Base-by-base conservation (phyloP, 2,329 filamentous ascomycete species). In the Fusarium pseudonygamai region DNA sequence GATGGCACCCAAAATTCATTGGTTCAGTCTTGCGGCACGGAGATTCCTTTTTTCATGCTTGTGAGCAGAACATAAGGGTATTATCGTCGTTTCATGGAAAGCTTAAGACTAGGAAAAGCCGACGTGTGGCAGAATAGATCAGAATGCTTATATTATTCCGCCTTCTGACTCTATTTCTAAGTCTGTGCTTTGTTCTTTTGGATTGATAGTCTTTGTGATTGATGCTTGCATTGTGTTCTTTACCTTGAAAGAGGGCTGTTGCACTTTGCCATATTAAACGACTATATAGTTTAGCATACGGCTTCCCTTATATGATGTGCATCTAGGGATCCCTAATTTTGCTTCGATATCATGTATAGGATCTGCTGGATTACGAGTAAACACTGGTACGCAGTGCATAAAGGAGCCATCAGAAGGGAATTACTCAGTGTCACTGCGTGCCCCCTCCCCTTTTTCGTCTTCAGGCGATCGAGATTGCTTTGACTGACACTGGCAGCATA, bases 341-440 rank as follows among this genome's bases (percentile, higher is more conserved):
- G 40, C n/a, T 43, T 43, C 10, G 10, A 24, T 4, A 40, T n/a
- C 39, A 40, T 40, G 2, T 15, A 40, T 22, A 40, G 2, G 22
- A n/a, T n/a, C 7, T 15, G 13, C 7, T 22, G n/a, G 5, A n/a
- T 15, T 5, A 24, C n/a, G 13, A 12, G 7, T 9, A 0, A 18
- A 6, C n/a, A 45, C 7, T 11, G 7, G 11, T 45, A 8, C n/a
- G 16, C n/a, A 26, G 0, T 45, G 24, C 24, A 20, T 26, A 18
- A 45, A 8, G 16, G 24, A 45, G 8, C 16, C 3, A 45, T 20
- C 7, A 7, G 6, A 26, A 7, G 42, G 16, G 11, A 45, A 18
- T 26, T 4, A 26, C 1, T 45, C 7, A 9, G 42, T 8, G 3
- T 20, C 3, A 1, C 24, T 45, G 5, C 16, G 0, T 45, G 16